A percentile compares a stretch with the other conserved stretches of the same genome.
These are phyloP conservation scores for Straminergon stramineum DNA, from an alignment of 225 moss, liverwort and hornwort genomes.

Conservation along the genomic window DNA sequence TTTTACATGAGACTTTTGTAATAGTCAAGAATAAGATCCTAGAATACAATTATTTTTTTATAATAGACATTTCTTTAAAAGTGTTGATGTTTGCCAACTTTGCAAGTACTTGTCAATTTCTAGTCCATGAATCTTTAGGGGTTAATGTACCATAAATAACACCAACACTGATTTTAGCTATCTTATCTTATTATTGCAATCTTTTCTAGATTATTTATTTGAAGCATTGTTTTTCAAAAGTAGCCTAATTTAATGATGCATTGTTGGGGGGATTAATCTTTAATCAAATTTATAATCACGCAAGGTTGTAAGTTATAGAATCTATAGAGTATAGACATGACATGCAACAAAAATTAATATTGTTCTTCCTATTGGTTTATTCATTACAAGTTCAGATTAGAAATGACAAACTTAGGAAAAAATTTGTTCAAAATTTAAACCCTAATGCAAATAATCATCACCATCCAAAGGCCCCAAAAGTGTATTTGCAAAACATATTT, in stretches of 20 bases:
- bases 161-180: neutral
- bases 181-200: neutral
- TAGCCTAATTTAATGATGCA: neutral
- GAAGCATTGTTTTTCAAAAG: neutral
- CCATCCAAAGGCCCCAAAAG: too few relatives aligned
- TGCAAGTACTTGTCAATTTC: neutral
- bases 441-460: neutral
- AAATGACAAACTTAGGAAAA: neutral
- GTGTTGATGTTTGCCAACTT: neutral
- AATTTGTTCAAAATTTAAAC: neutral
- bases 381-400: neutral
- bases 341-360: too few relatives aligned
- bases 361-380: neutral
- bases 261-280: too few relatives aligned
- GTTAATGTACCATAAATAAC: neutral
- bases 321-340: too few relatives aligned
- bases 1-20: too few relatives aligned
- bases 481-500: too few relatives aligned
- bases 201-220: neutral
- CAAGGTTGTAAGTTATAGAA: neutral
- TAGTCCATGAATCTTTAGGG: neutral
- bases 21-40: neutral
- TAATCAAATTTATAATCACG: neutral
- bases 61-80: too few relatives aligned
- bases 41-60: rapidly evolving